Conservation (phyloP, 345 rosid species). For the Kernera saxatilis region DNA sequence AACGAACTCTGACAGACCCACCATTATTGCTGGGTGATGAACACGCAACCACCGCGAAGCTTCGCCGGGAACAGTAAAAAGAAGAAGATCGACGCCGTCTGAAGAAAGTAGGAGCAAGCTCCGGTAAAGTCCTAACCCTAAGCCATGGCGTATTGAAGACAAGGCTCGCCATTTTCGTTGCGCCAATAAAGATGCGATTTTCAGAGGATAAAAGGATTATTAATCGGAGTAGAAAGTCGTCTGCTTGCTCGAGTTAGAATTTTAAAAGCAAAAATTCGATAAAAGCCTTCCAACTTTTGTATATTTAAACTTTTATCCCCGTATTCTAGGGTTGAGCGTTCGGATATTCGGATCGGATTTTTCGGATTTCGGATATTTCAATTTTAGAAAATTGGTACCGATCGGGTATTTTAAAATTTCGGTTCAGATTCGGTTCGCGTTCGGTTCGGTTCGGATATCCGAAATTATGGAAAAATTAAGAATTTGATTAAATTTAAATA, state of each 20-base stretch:
- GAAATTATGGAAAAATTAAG: too few species aligned
- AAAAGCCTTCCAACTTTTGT: neutral
- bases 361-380: too few species aligned
- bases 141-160: constrained; percentile 48
- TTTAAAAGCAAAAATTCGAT: neutral
- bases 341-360: too few species aligned
- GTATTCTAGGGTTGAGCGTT: too few species aligned
- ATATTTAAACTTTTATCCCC: neutral
- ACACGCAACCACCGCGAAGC: constrained; percentile 27
- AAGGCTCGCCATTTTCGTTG: constrained; percentile 45
- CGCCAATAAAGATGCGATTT: neutral
- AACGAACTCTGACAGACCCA: constrained; percentile 70
- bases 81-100: constrained; percentile 10
- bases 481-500: too few species aligned
- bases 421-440: too few species aligned
- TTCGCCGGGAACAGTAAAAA: constrained; percentile 4
- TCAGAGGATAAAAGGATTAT: constrained; percentile 26
- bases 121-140: constrained; percentile 45
- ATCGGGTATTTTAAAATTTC: too few species aligned
- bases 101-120: constrained; percentile 31
- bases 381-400: too few species aligned
- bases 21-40: constrained; percentile 7
- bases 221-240: constrained; percentile 5
- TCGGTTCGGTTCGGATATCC: too few species aligned
- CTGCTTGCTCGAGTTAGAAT: neutral